Percentiles rank a stretch among this genome's conserved stretches.
phyloP scores from a whole-genome alignment of 768 basidiomycete species.

The Brasilioporus rufonigricans region DNA sequence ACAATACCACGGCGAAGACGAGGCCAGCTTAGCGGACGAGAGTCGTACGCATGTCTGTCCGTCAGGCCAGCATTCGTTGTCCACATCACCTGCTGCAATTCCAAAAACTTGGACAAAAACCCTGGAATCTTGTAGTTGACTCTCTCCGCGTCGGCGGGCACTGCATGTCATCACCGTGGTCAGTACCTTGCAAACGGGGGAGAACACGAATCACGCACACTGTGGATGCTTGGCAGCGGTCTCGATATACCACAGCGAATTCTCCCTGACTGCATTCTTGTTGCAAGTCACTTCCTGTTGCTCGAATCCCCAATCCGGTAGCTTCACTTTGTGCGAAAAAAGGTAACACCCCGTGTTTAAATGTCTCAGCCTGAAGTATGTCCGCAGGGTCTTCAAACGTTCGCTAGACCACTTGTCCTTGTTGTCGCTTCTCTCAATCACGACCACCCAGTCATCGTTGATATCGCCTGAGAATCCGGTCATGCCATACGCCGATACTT shows the following conservation, averaged over 20 bases:
- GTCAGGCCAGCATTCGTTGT: slow-evolving; percentile 93
- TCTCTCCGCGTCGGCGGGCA: slow-evolving; percentile 65
- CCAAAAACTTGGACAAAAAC: slow-evolving; percentile 88
- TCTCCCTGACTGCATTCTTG: slow-evolving; percentile 87
- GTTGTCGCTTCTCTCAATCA: slow-evolving; percentile 70
- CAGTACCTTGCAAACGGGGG: background rate
- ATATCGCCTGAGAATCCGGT: slow-evolving; percentile 81
- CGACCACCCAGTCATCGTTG: slow-evolving; percentile 92
- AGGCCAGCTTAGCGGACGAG: slow-evolving; percentile 93
- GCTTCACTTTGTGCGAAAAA: slow-evolving; percentile 96
- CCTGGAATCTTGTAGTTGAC: slow-evolving; percentile 91
- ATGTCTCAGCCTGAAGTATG: slow-evolving; percentile 81
- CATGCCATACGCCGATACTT: slow-evolving; percentile 93
- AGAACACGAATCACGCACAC: slow-evolving; percentile 45
- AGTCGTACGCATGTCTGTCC: slow-evolving; percentile 93
- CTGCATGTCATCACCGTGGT: slow-evolving; percentile 38
- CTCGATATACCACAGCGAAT: slow-evolving; percentile 94
- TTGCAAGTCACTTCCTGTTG: slow-evolving; percentile 99
- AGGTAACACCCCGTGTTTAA: slow-evolving; percentile 90
- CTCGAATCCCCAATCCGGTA: slow-evolving; percentile 97
- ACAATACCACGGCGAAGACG: slow-evolving; percentile 88
- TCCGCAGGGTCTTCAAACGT: slow-evolving; percentile 75
- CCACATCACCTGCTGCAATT: slow-evolving; percentile 96
- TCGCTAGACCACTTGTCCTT: slow-evolving; percentile 65
- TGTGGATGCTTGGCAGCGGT: slow-evolving; percentile 67